phyloP scores from a whole-genome alignment of 1,284 basidiomycete genomes.

The Microbotryomycetes sp. region DNA sequence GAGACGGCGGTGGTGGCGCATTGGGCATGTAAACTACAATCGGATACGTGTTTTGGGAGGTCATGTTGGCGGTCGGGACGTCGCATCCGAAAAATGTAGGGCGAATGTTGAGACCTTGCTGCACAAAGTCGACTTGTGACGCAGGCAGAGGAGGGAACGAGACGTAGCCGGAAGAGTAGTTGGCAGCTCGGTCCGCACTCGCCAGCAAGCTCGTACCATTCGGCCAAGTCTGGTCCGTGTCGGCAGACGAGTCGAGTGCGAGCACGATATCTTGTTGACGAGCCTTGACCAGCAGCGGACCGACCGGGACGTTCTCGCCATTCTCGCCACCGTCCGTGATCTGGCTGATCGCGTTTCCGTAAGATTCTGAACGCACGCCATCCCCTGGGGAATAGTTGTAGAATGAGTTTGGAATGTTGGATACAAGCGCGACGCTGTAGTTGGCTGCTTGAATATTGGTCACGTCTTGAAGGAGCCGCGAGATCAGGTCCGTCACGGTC shows the following conservation, averaged over 20 bases:
- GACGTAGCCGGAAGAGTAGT: constrained; percentile 9
- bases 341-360: constrained; percentile 38
- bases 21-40: constrained; percentile 34
- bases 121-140: constrained; percentile 51
- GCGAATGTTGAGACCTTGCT: constrained; percentile 57
- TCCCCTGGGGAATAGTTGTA: constrained; percentile 30
- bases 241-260: constrained; percentile 58
- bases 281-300: constrained; percentile 52
- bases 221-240: constrained; percentile 52
- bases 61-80: constrained; percentile 42
- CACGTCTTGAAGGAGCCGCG: constrained; percentile 38
- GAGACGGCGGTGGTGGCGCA: constrained; percentile 12
- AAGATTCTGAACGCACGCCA: constrained; percentile 28
- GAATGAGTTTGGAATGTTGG: constrained; percentile 17
- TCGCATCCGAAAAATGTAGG: constrained; percentile 71
- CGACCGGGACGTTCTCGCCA: constrained; percentile 20
- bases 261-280: constrained; percentile 60
- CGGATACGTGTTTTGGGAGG: constrained; percentile 16
- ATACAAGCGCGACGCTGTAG: constrained; percentile 38
- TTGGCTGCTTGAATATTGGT: constrained; percentile 35
- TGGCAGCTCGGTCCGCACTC: constrained; percentile 34
- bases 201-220: constrained; percentile 49
- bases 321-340: constrained; percentile 46
- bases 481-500: constrained; percentile 15
- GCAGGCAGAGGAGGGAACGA: constrained; percentile 56